These are phyloP conservation scores for Noccaea bulbosa DNA, from an alignment of 345 rosid genomes.

Conservation along the genomic window DNA sequence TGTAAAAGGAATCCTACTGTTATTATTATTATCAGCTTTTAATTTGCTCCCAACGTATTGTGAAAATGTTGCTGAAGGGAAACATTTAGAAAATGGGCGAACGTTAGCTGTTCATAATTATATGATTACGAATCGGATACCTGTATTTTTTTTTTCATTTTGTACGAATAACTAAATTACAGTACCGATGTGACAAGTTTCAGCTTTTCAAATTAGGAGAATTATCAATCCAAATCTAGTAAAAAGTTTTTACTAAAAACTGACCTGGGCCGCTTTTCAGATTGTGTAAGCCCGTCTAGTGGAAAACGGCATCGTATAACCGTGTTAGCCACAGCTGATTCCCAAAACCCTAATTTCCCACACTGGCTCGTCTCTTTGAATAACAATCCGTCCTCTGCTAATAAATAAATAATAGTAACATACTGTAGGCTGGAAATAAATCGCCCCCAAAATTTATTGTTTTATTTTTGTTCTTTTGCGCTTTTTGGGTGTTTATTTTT, in stretches of 20 bases:
- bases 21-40: no score
- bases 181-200: no score
- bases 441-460: no score
- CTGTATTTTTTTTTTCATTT: no score
- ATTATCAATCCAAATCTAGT: not conserved
- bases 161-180: no score
- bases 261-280: not conserved
- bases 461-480: no score
- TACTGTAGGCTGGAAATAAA: not conserved
- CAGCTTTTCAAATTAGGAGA: no score
- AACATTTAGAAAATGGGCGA: constrained; percentile 16
- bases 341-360: not conserved
- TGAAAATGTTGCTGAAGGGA: constrained; percentile 9
- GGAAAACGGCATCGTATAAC: not conserved
- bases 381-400: not conserved
- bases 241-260: no score
- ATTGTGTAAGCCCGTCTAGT: not conserved
- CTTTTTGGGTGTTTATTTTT: no score
- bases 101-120: constrained; percentile 38
- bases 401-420: no score
- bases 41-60: constrained; percentile 15
- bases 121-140: no score
- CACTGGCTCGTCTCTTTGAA: not conserved
- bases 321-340: not conserved
- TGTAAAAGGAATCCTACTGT: not conserved